Base-by-base conservation (phyloP, 108 stramenopile genomes). In the Aurantiochytrium sp. region DNA sequence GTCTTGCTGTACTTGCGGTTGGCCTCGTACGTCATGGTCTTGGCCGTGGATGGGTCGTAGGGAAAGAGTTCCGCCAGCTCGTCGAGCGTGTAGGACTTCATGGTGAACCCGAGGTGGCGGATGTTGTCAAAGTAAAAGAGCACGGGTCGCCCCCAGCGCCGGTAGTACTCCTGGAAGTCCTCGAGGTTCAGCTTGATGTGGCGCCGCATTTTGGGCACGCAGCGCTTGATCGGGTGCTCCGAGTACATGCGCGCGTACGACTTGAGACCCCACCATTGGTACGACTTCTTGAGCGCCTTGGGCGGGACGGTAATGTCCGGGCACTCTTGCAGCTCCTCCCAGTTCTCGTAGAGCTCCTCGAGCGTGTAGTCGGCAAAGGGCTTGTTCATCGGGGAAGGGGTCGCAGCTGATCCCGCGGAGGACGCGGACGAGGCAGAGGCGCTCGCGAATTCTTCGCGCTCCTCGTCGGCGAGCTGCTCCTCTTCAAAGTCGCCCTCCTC, bases 201-300 rank as follows among this genome's bases (percentile, higher is more conserved):
- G 8, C 45, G 21, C 1, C 73, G 39, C 1, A 81, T 6, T 6
- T 27, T 41, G n/a, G 73, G 42, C 39, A 81, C 45, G 45, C 45
- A 81, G 17, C 73, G 73, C 73, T 81, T 81, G 73, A 81, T 81
- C 10, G 73, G 73, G 32, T 81, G 73, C 42, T 48, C 42, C 39
- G 39, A 27, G 73, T 81, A 81, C 73, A 81, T 81, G 73, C 73
- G 73, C 17, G 45, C 39, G 39, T 81, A 81, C 10, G 39, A 12
- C 73, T 81, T 41, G n/a, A 81, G 42, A 42, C 73, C 73, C 73
- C 73, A 81, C 73, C 73, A 81, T 24, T 81, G 42, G 4, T 81
- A 48, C 24, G 42, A 0, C 45, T 81, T 81, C 39, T 81, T 41
- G 2, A 24, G 12, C 21, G 32, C 17, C 42, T 48, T 81, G 39